These are phyloP conservation scores for Puccinia hordei DNA, from an alignment of 1,284 basidiomycete species.

Conservation along the genomic window DNA sequence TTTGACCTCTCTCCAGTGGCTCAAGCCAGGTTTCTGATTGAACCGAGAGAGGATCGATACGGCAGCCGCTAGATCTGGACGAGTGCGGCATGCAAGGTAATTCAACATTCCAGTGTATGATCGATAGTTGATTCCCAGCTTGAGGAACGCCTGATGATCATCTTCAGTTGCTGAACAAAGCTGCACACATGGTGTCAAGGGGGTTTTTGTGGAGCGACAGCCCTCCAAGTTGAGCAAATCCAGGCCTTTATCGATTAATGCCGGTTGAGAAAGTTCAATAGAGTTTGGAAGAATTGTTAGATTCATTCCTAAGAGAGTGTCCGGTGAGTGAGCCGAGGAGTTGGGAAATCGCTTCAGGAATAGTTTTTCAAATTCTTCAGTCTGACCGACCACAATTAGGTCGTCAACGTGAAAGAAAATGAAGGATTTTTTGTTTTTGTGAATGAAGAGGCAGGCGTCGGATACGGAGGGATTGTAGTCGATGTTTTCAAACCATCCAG, in stretches of 20 bases:
- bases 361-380: background rate
- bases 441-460: background rate
- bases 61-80: background rate
- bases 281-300: no score
- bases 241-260: background rate
- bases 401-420: background rate
- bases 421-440: background rate
- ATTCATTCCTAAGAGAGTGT: background rate
- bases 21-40: background rate
- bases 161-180: background rate
- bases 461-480: background rate
- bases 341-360: background rate
- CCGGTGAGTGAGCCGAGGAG: background rate
- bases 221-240: background rate
- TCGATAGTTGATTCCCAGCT: background rate
- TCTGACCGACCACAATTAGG: background rate
- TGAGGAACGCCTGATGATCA: background rate
- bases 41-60: background rate
- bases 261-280: background rate
- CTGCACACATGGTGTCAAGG: background rate
- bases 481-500: background rate
- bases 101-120: background rate
- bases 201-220: background rate
- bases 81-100: background rate
- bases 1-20: background rate